These are phyloP conservation scores for Aureobasidium namibiae DNA, from an alignment of 2,329 filamentous ascomycete genomes.

Conservation along the genomic window DNA sequence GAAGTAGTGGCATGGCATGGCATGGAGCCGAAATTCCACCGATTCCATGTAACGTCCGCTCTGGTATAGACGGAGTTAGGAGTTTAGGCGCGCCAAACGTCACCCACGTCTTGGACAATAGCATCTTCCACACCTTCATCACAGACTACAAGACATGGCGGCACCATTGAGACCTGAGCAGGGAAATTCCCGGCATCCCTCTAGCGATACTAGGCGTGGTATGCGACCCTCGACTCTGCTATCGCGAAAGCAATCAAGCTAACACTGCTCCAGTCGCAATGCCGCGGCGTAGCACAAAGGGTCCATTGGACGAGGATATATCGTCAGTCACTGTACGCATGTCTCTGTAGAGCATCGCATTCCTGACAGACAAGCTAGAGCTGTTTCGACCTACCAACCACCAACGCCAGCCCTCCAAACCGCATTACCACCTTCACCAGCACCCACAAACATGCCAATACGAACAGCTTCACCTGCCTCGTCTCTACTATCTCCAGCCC, in stretches of 20 bases:
- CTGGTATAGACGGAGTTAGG: background rate
- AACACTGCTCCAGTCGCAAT: conserved; percentile 39
- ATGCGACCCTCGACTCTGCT: background rate
- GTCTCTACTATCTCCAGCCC: conserved; percentile 17
- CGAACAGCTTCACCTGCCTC: conserved; percentile 7
- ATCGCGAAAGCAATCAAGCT: background rate
- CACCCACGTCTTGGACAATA: background rate
- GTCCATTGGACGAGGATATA: conserved; percentile 70
- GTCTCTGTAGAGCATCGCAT: background rate
- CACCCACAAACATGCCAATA: conserved; percentile 4
- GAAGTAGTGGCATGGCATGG: too few relatives aligned
- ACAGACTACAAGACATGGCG: background rate
- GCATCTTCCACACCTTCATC: background rate
- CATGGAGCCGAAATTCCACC: too few relatives aligned
- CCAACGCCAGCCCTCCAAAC: conserved; percentile 17
- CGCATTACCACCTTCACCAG: conserved; percentile 19
- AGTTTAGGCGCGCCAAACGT: background rate
- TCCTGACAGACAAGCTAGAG: background rate
- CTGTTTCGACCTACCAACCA: background rate
- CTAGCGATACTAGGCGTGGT: background rate
- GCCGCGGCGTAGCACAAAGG: conserved; percentile 63
- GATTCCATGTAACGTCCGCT: too few relatives aligned
- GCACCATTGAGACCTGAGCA: background rate
- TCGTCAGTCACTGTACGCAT: conserved; percentile 36
- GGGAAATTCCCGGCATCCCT: background rate